Evolutionary conservation across 2,329 filamentous ascomycete species (phyloP).

Genomic region (Thielaviopsis ethacetica): DNA sequence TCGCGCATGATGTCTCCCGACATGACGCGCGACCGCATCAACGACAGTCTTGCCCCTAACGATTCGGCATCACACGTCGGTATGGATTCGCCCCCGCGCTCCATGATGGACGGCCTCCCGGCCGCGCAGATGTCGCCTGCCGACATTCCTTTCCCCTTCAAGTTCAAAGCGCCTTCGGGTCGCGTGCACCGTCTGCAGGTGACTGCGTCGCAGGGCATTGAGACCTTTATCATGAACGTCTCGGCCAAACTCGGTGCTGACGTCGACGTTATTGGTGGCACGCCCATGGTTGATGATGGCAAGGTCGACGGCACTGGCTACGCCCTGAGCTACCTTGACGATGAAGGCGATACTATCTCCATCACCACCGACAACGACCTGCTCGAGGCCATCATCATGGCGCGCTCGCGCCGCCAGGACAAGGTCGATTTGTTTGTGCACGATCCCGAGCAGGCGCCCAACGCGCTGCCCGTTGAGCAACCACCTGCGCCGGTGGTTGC

Average conservation of each 20-base stretch:
- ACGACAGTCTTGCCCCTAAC: slow-evolving; percentile 74
- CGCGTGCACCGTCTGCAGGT: slow-evolving; percentile 88
- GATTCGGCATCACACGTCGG: slow-evolving; percentile 92
- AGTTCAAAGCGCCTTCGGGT: slow-evolving; percentile 94
- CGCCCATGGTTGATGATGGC: slow-evolving; percentile 62
- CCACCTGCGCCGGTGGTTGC: slow-evolving; percentile 29
- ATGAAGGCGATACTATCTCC: slow-evolving; percentile 90
- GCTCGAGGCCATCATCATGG: slow-evolving; percentile 72
- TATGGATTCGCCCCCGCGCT: slow-evolving; percentile 58
- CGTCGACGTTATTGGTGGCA: slow-evolving; percentile 67
- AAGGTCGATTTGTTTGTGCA: slow-evolving; percentile 98
- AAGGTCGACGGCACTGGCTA: slow-evolving; percentile 64
- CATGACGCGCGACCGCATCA: slow-evolving; percentile 49
- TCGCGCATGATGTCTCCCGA: slow-evolving; percentile 72
- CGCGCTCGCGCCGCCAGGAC: slow-evolving; percentile 59
- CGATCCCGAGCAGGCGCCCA: slow-evolving; percentile 75
- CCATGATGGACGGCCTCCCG: slow-evolving; percentile 29
- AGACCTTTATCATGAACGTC: slow-evolving; percentile 60
- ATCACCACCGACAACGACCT: slow-evolving; percentile 94
- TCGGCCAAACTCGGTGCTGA: slow-evolving; percentile 73
- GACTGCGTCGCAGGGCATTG: slow-evolving; percentile 61
- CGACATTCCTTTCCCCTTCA: slow-evolving; percentile 84
- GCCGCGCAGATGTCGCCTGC: slow-evolving; percentile 39
- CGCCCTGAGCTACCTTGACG: slow-evolving; percentile 87
- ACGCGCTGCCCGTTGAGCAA: slow-evolving; percentile 24